Percentiles rank a stretch among this genome's conserved stretches.
phyloP scores from a whole-genome alignment of 352 stramenopile species.

The Pythium vanterpoolii region DNA sequence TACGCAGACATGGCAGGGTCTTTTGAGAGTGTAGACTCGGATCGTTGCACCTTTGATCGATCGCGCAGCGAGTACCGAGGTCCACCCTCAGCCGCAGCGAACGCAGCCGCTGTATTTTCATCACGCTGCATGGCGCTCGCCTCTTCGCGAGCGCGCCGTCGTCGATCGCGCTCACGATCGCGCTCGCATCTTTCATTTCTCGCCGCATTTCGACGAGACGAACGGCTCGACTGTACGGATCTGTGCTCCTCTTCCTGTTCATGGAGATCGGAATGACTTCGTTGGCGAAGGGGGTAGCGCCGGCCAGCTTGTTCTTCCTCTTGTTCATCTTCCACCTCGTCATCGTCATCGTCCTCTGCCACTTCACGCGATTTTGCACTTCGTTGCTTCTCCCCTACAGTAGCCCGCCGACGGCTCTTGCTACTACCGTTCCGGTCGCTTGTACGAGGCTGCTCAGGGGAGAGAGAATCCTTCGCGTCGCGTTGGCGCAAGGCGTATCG shows the following conservation, averaged over 20 bases:
- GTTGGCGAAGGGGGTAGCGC: constrained; percentile 42
- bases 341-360: constrained; percentile 22
- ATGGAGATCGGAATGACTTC: constrained; percentile 27
- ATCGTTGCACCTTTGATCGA: constrained; percentile 60
- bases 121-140: neutral
- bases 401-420: constrained; percentile 9
- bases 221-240: neutral
- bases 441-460: constrained; percentile 13
- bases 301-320: constrained; percentile 14
- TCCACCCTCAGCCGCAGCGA: constrained; percentile 22
- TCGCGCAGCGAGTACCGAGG: constrained; percentile 68
- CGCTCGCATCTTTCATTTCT: constrained; percentile 6
- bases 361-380: constrained; percentile 11
- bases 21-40: constrained; percentile 28
- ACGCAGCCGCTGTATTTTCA: neutral
- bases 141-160: constrained; percentile 7
- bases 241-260: constrained; percentile 15
- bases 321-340: constrained; percentile 30
- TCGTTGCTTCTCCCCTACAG: neutral
- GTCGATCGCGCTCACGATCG: constrained; percentile 5
- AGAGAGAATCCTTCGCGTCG: constrained; percentile 9
- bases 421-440: constrained; percentile 22
- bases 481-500: constrained; percentile 65
- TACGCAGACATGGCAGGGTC: constrained; percentile 41
- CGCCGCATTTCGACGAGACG: neutral